Evolutionary conservation across 2,329 filamentous ascomycete species (phyloP).

Genomic region (Neurospora sp.): DNA sequence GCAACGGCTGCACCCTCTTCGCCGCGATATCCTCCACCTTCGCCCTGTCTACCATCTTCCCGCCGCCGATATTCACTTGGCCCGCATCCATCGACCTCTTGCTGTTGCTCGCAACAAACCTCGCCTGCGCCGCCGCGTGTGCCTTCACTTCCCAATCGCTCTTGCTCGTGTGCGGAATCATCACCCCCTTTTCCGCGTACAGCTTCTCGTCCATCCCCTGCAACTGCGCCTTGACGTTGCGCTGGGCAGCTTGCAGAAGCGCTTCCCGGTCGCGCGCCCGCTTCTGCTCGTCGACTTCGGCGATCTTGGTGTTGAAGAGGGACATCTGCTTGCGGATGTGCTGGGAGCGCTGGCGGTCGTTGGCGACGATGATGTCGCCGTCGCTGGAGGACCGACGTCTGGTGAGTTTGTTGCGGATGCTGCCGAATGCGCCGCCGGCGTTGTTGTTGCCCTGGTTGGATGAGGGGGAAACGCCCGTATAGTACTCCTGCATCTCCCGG

Average conservation of each 20-base stretch:
- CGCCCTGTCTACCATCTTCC: conserved; percentile 66
- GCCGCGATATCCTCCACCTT: conserved; percentile 74
- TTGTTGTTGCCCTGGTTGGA: conserved; percentile 25
- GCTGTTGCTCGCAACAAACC: conserved; percentile 42
- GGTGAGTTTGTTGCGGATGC: conserved; percentile 40
- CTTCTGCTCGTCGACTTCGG: conserved; percentile 63
- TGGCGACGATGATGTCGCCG: conserved; percentile 37
- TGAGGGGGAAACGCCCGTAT: conserved; percentile 30
- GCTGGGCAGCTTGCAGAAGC: conserved; percentile 68
- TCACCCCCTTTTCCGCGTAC: conserved; percentile 64
- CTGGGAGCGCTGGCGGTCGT: conserved; percentile 59
- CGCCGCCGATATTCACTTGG: conserved; percentile 64
- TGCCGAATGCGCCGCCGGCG: conserved; percentile 23
- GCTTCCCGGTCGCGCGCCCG: conserved; percentile 63
- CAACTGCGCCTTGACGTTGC: conserved; percentile 73
- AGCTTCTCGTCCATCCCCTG: conserved; percentile 75
- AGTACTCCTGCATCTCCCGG: conserved; percentile 64
- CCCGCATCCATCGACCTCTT: conserved; percentile 39
- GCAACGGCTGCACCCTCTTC: conserved; percentile 65
- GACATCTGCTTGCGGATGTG: conserved; percentile 73
- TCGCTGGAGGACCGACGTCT: conserved; percentile 60
- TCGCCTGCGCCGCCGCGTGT: conserved; percentile 55
- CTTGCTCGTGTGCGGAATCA: conserved; percentile 51
- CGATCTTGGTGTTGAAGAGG: conserved; percentile 57
- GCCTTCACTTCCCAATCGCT: conserved; percentile 75